phyloP scores from a whole-genome alignment of 345 rosid genomes.

The rapeseed (Brassica napus) region Da-Ae NC_063434.1:20694001-20694500 shows the following conservation, averaged over 20 bases:
- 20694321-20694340: slow-evolving; percentile 43
- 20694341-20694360: slow-evolving; percentile 48
- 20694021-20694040: slow-evolving; percentile 48
- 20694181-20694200: slow-evolving; percentile 45
- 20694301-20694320: slow-evolving; percentile 41
- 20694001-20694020: slow-evolving; percentile 34
- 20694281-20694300: slow-evolving; percentile 47
- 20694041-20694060: slow-evolving; percentile 36
- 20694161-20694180: slow-evolving; percentile 50
- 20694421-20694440: slow-evolving; percentile 53
- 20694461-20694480: slow-evolving; percentile 64
- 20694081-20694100: slow-evolving; percentile 35
- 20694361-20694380: slow-evolving; percentile 51
- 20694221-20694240: slow-evolving; percentile 50
- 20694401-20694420: slow-evolving; percentile 53
- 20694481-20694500: slow-evolving; percentile 41
- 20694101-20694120: slow-evolving; percentile 35
- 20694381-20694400: slow-evolving; percentile 51
- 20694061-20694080: slow-evolving; percentile 42
- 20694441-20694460: slow-evolving; percentile 44
- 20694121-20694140: slow-evolving; percentile 43
- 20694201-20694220: slow-evolving; percentile 24
- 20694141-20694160: slow-evolving; percentile 48
- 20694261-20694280: slow-evolving; percentile 42
- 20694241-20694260: slow-evolving; percentile 15